phyloP scores from a whole-genome alignment of 1,284 basidiomycete genomes.

The Cryptococcus floricola region DNA sequence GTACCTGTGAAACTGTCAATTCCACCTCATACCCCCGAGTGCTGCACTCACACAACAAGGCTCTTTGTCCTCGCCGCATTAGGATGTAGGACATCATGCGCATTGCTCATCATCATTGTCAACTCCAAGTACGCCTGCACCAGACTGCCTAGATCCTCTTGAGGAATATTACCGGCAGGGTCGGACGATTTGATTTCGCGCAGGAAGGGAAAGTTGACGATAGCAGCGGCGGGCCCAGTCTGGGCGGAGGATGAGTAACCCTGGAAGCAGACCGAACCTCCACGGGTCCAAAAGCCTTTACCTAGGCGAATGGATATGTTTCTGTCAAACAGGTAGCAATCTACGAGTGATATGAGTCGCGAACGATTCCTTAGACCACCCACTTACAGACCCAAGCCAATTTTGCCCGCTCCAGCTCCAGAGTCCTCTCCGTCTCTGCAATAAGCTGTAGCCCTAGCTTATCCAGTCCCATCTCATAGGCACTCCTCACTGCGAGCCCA shows the following conservation, averaged over 20 bases:
- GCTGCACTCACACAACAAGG: slow-evolving; percentile 33
- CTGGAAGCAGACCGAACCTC: slow-evolving; percentile 46
- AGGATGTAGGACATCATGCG: slow-evolving; percentile 48
- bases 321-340: slow-evolving; percentile 48
- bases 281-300: slow-evolving; percentile 49
- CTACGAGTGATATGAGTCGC: slow-evolving; percentile 11
- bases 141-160: slow-evolving; percentile 43
- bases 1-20: slow-evolving; percentile 18
- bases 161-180: slow-evolving; percentile 15
- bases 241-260: slow-evolving; percentile 45
- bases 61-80: slow-evolving; percentile 42
- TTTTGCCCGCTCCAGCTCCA: slow-evolving; percentile 40
- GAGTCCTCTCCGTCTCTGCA: slow-evolving; percentile 32
- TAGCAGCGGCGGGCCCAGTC: slow-evolving; percentile 44
- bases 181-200: slow-evolving; percentile 23
- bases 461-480: slow-evolving; percentile 45
- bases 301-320: slow-evolving; percentile 47
- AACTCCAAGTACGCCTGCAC: slow-evolving; percentile 48
- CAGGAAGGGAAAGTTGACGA: slow-evolving; percentile 45
- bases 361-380: not conserved
- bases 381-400: slow-evolving; percentile 48
- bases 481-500: slow-evolving; percentile 42
- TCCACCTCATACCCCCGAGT: not conserved
- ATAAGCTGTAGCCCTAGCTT: slow-evolving; percentile 41
- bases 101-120: slow-evolving; percentile 48